phyloP scores from a whole-genome alignment of 176 grass and related monocot species.

The Bonia amplexicaulis region DNA sequence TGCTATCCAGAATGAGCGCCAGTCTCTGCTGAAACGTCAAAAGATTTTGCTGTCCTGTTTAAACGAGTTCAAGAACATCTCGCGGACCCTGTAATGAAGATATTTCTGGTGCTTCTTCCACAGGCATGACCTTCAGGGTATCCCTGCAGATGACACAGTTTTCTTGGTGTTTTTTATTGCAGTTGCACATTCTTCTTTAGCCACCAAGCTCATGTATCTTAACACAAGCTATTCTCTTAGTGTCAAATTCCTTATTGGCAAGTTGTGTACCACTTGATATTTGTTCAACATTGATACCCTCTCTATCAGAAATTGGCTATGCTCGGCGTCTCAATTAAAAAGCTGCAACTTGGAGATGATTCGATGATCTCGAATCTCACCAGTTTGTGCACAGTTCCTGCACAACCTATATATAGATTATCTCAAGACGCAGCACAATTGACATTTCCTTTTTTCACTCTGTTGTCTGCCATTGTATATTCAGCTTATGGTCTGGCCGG shows the following conservation, averaged over 20 bases:
- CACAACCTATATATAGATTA: neutral
- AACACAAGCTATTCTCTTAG: neutral
- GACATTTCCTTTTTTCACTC: neutral
- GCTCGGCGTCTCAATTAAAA: neutral
- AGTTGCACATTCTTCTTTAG: neutral
- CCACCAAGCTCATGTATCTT: neutral
- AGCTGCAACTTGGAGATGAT: neutral
- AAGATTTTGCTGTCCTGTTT: slow-evolving; percentile 83
- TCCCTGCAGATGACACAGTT: neutral
- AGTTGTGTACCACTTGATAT: slow-evolving; percentile 1
- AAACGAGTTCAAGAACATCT: slow-evolving; percentile 90
- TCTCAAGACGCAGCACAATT: neutral
- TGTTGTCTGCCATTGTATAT: neutral
- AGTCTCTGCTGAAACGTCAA: slow-evolving; percentile 81
- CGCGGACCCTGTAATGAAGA: slow-evolving; percentile 46
- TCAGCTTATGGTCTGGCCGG: slow-evolving; percentile 1
- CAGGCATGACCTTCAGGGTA: slow-evolving; percentile 3
- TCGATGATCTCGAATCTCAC: slow-evolving; percentile 12
- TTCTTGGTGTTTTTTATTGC: neutral
- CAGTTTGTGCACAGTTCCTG: neutral
- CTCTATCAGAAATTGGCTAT: neutral
- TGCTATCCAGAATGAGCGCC: slow-evolving; percentile 65
- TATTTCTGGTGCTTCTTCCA: neutral
- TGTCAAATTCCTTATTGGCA: slow-evolving; percentile 51
- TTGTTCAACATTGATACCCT: slow-evolving; percentile 6